Base-by-base conservation (phyloP, 164 flowering plant genomes). In the Santalum album region DNA sequence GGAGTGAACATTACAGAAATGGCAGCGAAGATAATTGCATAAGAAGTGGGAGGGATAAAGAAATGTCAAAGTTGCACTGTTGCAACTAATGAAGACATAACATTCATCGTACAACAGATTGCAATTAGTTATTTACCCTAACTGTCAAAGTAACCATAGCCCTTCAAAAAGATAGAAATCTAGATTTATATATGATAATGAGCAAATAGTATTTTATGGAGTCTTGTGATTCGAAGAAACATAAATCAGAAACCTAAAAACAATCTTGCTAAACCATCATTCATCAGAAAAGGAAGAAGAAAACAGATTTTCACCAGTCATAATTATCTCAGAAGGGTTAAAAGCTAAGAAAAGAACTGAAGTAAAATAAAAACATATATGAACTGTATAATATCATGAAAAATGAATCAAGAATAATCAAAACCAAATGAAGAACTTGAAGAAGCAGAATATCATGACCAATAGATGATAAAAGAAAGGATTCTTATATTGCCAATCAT, bases 401-500 rank as follows among this genome's bases (percentile, higher is more conserved):
- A 29, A 29, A 48, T 10, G 14, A 24, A 53, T n/a, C n/a, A 12
- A 35, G 42, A 23, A 45, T 16, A 27, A 16, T 29, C 51, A 43
- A 20, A 26, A 50, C 34, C 57, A 6, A 44, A 45, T 23, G 23
- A 50, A 9, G 26, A 40, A n/a, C 7, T 21, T 22, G 29, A 47
- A 21, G 27, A 49, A 62, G 34, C 14, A 51, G 47, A 52, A 25
- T 1, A 21, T 43, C 11, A 49, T 26, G 46, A 25, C 32, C 15
- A 40, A 23, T 6, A 49, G 59, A 16, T 26, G 26, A 56, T 64
- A 25, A 61, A 57, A 57, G 47, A 53, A 61, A 61, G 55, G 35
- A 57, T 61, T 61, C 44, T 65, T 58, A 65, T 61, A 62, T 65
- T 55, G 58, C 50, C 61, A 55, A 64, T 61, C n/a, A 25, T 47